These are phyloP conservation scores for Pseudocercospora macadamiae DNA, from an alignment of 2,329 filamentous ascomycete genomes.

Conservation along the genomic window DNA sequence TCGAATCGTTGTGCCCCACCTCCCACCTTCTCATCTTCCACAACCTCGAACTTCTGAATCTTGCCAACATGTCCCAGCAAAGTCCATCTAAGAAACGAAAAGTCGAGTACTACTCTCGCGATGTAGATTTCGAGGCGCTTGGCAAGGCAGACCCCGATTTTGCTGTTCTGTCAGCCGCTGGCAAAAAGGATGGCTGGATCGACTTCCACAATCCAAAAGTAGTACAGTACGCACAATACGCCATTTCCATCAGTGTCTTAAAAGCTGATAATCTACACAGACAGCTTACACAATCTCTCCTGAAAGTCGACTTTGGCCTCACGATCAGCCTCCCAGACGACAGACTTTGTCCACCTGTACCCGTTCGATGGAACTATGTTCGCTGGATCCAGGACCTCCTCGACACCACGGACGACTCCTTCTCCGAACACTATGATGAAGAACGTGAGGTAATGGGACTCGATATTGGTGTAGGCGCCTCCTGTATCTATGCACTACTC, in stretches of 20 bases:
- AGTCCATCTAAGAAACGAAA: not conserved
- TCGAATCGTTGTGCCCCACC: no score
- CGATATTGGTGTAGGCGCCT: constrained; percentile 78
- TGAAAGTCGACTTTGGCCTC: constrained; percentile 75
- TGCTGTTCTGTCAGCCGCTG: constrained; percentile 51
- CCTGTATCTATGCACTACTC: constrained; percentile 86
- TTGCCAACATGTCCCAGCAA: no score
- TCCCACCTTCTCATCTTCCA: no score
- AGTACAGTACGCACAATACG: constrained; percentile 62
- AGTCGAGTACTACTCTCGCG: constrained; percentile 53
- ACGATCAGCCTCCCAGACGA: constrained; percentile 72
- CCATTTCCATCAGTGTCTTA: constrained; percentile 65
- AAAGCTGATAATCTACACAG: constrained; percentile 30
- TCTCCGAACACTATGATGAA: constrained; percentile 47
- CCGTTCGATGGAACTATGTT: constrained; percentile 76
- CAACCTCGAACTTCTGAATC: no score
- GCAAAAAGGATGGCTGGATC: constrained; percentile 58
- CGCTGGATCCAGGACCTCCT: constrained; percentile 83
- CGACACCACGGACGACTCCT: constrained; percentile 66
- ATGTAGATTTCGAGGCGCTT: constrained; percentile 65
- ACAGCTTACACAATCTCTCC: constrained; percentile 74
- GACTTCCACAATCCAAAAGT: constrained; percentile 80
- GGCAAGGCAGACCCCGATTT: constrained; percentile 63
- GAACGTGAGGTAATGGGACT: constrained; percentile 62
- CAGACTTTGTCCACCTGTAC: constrained; percentile 82